Evolutionary conservation across 768 basidiomycete species (phyloP).

Genomic region (Kondoa malvinella): DNA sequence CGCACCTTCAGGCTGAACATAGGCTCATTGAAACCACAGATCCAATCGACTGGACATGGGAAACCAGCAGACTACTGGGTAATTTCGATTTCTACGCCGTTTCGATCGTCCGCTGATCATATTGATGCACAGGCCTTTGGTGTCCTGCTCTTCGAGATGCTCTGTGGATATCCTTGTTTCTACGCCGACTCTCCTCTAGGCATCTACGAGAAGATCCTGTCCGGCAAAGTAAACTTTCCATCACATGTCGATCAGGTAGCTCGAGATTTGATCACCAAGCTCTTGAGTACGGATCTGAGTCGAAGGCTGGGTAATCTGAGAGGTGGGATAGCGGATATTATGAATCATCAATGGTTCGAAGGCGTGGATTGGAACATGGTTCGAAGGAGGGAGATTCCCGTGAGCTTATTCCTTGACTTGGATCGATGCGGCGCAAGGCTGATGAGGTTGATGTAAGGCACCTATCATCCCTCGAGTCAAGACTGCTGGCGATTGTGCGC

Average conservation of each 20-base stretch:
- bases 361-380: slow-evolving; percentile 62
- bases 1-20: not conserved
- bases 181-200: slow-evolving; percentile 90
- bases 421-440: not conserved
- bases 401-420: slow-evolving; percentile 32
- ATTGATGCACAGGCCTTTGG: slow-evolving; percentile 47
- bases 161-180: slow-evolving; percentile 94
- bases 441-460: slow-evolving; percentile 39
- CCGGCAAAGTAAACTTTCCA: slow-evolving; percentile 79
- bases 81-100: not conserved
- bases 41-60: slow-evolving; percentile 90
- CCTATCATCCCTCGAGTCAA: slow-evolving; percentile 51
- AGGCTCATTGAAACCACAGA: slow-evolving; percentile 29
- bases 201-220: slow-evolving; percentile 93
- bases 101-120: not conserved
- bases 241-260: slow-evolving; percentile 72
- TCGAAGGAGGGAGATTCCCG: slow-evolving; percentile 69
- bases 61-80: slow-evolving; percentile 97
- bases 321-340: slow-evolving; percentile 61
- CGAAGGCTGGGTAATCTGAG: slow-evolving; percentile 85
- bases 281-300: slow-evolving; percentile 78
- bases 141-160: slow-evolving; percentile 93
- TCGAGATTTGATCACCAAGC: slow-evolving; percentile 67
- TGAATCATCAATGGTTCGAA: slow-evolving; percentile 77
- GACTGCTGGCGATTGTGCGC: slow-evolving; percentile 21